phyloP scores from a whole-genome alignment of 441 rosid genomes.

The Pelargonium citronellum region DNA sequence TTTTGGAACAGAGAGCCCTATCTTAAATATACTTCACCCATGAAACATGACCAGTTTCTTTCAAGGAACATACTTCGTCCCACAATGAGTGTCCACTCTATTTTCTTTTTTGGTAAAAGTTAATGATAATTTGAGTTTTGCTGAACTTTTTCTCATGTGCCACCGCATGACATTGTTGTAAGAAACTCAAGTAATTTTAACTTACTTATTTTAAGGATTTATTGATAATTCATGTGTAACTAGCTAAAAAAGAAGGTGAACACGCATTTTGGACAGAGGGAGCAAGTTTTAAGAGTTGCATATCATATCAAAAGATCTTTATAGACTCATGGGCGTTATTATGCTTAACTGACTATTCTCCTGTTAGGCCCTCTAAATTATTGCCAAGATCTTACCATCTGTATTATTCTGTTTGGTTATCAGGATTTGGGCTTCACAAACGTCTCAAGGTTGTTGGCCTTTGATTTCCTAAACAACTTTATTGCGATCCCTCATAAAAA shows the following conservation, averaged over 20 bases:
- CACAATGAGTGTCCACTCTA: too few relatives aligned
- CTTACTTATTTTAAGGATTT: too few relatives aligned
- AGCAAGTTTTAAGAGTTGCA: not conserved
- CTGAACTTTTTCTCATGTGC: too few relatives aligned
- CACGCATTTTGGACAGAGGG: too few relatives aligned
- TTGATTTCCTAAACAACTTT: not conserved
- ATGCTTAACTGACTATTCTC: not conserved
- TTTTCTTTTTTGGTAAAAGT: too few relatives aligned
- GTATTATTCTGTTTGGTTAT: not conserved
- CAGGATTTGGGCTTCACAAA: not conserved
- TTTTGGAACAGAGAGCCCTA: not conserved
- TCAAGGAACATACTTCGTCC: not conserved
- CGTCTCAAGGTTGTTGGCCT: not conserved
- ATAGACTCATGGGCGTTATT: not conserved
- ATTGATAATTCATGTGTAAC: too few relatives aligned
- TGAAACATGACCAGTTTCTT: not conserved
- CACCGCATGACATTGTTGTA: not conserved
- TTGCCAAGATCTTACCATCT: not conserved
- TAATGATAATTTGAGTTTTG: too few relatives aligned
- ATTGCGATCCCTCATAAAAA: not conserved
- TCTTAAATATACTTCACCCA: not conserved
- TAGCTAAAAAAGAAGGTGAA: too few relatives aligned
- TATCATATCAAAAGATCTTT: not conserved
- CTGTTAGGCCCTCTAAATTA: not conserved
- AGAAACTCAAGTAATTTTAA: too few relatives aligned